Conservation (phyloP, 257 asterid genomes). For the Dorcoceras hygrometricum region DNA sequence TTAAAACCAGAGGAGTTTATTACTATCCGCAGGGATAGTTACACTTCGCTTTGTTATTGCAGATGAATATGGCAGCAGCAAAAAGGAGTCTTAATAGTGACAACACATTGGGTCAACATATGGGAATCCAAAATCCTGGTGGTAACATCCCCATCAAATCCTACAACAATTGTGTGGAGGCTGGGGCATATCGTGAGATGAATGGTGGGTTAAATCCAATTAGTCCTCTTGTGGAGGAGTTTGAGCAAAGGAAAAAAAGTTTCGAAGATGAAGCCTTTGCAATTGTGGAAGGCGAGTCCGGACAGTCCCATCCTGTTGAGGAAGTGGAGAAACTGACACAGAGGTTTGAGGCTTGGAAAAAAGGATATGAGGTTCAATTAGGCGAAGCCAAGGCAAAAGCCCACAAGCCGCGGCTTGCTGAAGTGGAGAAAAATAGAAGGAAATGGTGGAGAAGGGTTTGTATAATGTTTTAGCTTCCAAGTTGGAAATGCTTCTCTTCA, state of each 20-base stretch:
- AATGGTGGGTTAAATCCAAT: slow-evolving; percentile 18
- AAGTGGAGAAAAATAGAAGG: slow-evolving; percentile 30
- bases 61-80: slow-evolving; percentile 73
- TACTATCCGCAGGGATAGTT: neutral
- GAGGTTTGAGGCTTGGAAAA: slow-evolving; percentile 42
- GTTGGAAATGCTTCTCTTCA: neutral
- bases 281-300: slow-evolving; percentile 32
- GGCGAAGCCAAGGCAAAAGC: slow-evolving; percentile 37
- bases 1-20: neutral
- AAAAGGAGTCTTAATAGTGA: slow-evolving; percentile 48
- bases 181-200: slow-evolving; percentile 8
- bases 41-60: slow-evolving; percentile 24
- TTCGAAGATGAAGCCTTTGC: slow-evolving; percentile 40
- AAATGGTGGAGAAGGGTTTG: slow-evolving; percentile 45
- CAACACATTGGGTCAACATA: slow-evolving; percentile 28
- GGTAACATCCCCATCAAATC: slow-evolving; percentile 34
- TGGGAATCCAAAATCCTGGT: slow-evolving; percentile 38
- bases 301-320: slow-evolving; percentile 28
- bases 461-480: slow-evolving; percentile 23
- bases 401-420: neutral
- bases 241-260: slow-evolving; percentile 35
- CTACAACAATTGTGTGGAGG: slow-evolving; percentile 22
- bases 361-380: slow-evolving; percentile 37
- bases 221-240: slow-evolving; percentile 35
- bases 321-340: slow-evolving; percentile 39